A percentile compares a stretch with the other conserved stretches of the same genome.
phyloP scores from a whole-genome alignment of 2,329 filamentous ascomycete genomes.

The Sarocladiaceae sp. region DNA sequence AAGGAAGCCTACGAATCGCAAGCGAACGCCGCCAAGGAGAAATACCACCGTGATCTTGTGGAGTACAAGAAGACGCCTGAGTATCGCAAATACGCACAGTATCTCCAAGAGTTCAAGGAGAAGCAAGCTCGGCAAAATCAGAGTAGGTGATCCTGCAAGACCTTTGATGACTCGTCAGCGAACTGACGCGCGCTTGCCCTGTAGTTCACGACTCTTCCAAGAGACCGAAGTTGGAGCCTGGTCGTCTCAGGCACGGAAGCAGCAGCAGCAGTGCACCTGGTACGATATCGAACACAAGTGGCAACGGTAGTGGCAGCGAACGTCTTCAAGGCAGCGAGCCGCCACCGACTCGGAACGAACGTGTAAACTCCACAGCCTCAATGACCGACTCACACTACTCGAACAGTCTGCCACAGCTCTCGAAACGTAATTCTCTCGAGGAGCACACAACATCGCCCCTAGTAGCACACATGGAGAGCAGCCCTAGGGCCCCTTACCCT shows the following conservation, averaged over 20 bases:
- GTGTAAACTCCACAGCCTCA: slow-evolving; percentile 42
- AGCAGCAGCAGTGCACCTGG: slow-evolving; percentile 34
- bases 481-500: slow-evolving; percentile 20
- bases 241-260: slow-evolving; percentile 29
- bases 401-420: slow-evolving; percentile 26
- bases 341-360: slow-evolving; percentile 38
- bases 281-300: slow-evolving; percentile 29
- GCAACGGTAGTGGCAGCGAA: slow-evolving; percentile 39
- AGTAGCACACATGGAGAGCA: slow-evolving; percentile 27
- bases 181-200: slow-evolving; percentile 9
- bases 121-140: slow-evolving; percentile 56
- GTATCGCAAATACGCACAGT: slow-evolving; percentile 62
- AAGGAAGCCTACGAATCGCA: slow-evolving; percentile 69
- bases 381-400: slow-evolving; percentile 38
- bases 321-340: slow-evolving; percentile 42
- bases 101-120: slow-evolving; percentile 71
- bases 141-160: slow-evolving; percentile 33
- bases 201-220: slow-evolving; percentile 28
- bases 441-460: slow-evolving; percentile 39
- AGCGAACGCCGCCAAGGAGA: slow-evolving; percentile 68
- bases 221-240: slow-evolving; percentile 37
- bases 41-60: slow-evolving; percentile 63
- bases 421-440: slow-evolving; percentile 32
- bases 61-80: slow-evolving; percentile 73
- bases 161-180: background rate